These are phyloP conservation scores for Amanita phalloides DNA, from an alignment of 768 basidiomycete genomes.

Conservation along the genomic window DNA sequence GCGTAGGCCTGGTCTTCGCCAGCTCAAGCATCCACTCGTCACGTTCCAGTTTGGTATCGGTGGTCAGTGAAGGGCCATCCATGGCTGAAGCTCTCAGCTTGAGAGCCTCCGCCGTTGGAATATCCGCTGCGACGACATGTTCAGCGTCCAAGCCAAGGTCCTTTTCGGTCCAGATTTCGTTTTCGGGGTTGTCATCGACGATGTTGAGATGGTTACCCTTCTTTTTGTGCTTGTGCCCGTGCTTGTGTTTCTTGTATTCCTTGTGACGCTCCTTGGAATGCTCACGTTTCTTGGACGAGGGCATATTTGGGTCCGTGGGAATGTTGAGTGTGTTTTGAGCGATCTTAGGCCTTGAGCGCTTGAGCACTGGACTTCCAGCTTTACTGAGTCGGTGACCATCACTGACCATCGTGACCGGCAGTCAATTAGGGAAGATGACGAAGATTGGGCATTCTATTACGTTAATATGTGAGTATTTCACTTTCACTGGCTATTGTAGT, in stretches of 20 bases:
- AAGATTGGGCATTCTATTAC: too few relatives aligned
- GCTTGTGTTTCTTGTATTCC: constrained; percentile 22
- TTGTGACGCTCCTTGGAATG: constrained; percentile 36
- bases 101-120: constrained; percentile 68
- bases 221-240: constrained; percentile 20
- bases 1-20: constrained; percentile 15
- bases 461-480: too few relatives aligned
- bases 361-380: too few relatives aligned
- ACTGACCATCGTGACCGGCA: too few relatives aligned
- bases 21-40: constrained; percentile 88
- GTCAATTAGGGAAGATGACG: too few relatives aligned
- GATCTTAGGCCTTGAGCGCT: too few relatives aligned
- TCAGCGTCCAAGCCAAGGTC: constrained; percentile 74
- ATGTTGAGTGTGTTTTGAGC: too few relatives aligned
- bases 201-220: constrained; percentile 30
- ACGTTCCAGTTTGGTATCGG: constrained; percentile 43
- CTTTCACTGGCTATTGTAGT: too few relatives aligned
- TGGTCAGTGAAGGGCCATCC: constrained; percentile 21
- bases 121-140: constrained; percentile 59
- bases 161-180: constrained; percentile 83
- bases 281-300: constrained; percentile 36
- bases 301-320: constrained; percentile 18
- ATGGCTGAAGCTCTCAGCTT: constrained; percentile 53
- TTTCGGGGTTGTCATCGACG: constrained; percentile 65
- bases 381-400: too few relatives aligned